These are phyloP conservation scores for Thinopyrum obtusiflorum DNA, from an alignment of 202 grass and related monocot species.

Conservation along the genomic window DNA sequence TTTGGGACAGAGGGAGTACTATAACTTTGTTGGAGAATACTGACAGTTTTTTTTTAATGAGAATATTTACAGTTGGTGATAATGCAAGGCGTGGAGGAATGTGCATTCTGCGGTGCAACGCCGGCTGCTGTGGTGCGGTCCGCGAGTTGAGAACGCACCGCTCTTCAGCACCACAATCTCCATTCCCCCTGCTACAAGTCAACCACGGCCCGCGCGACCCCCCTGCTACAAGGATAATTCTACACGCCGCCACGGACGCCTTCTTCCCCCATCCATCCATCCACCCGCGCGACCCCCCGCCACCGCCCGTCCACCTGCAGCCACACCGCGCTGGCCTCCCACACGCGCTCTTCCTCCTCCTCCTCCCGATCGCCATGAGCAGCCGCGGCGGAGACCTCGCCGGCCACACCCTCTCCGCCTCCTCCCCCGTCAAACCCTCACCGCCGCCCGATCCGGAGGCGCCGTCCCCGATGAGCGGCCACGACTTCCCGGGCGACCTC, in stretches of 20 bases:
- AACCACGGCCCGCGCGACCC: not conserved
- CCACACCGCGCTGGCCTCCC: not conserved
- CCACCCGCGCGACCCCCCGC: not conserved
- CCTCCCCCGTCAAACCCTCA: not conserved
- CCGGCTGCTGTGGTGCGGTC: not conserved
- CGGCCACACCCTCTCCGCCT: not conserved
- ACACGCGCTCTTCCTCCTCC: no score
- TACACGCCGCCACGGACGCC: no score
- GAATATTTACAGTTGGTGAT: no score
- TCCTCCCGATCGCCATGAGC: constrained; percentile 28
- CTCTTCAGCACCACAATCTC: not conserved
- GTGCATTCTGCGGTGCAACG: no score
- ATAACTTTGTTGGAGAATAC: no score
- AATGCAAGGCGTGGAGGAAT: no score
- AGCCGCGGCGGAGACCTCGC: constrained; percentile 34
- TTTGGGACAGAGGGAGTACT: no score
- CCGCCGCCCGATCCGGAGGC: constrained; percentile 4
- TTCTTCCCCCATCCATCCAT: not conserved
- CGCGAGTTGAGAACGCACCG: constrained; percentile 4
- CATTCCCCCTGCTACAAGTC: not conserved
- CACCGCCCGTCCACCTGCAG: not conserved
- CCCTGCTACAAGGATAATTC: no score
- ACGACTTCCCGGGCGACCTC: constrained; percentile 60
- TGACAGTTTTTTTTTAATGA: no score
- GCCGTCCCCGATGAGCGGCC: constrained; percentile 39